Evolutionary conservation across 768 basidiomycete genomes (phyloP), one percentile per base, ranked within the genome.

Genomic region (Auricularia auricula-judae): DNA sequence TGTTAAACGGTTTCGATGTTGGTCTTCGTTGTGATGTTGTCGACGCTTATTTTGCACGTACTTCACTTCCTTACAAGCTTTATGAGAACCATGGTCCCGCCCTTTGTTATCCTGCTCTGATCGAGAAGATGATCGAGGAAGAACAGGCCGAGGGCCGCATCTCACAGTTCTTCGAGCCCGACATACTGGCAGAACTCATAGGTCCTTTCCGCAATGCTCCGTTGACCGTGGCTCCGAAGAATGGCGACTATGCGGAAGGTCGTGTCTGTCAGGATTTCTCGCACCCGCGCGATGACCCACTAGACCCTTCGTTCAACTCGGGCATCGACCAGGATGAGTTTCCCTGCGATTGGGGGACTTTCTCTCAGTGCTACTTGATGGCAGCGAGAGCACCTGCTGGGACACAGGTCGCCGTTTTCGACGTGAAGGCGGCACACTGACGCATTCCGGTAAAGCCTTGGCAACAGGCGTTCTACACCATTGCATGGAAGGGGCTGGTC

Each of bases 281-380:
- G 0, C 77, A 64, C 62, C 76, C 74, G 0, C 42, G 70, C 1
- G 61, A 51, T 63, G 42, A 74, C 51, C 70, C 65, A 71, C 39
- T 7, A n/a, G 3, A 5, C 60, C 61, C 64, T 0, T 78, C 75
- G 0, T 63, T 78, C 7, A 78, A 78, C 62, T 62, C 72, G 1
- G 61, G 65, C 12, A 74, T 77, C 14, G 58, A 75, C 58, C 65
- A 69, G 0, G 67, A 74, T 51, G 53, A 72, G 18, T 79, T 77
- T 59, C 72, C 70, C 18, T 73, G 72, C 0, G 70, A 62, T 0
- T 81, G 80, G 79, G 77, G 78, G 0, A 74, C 77, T 1, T 80
- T 80, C 4, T 63, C 66, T 0, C 66, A 70, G 3, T 69, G 70
- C 23, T 70, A 60, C n/a, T 58, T 70, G 1, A 14, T 73, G 3